phyloP scores from a whole-genome alignment of 345 rosid species.

The Sonneratia caseolaris region DNA sequence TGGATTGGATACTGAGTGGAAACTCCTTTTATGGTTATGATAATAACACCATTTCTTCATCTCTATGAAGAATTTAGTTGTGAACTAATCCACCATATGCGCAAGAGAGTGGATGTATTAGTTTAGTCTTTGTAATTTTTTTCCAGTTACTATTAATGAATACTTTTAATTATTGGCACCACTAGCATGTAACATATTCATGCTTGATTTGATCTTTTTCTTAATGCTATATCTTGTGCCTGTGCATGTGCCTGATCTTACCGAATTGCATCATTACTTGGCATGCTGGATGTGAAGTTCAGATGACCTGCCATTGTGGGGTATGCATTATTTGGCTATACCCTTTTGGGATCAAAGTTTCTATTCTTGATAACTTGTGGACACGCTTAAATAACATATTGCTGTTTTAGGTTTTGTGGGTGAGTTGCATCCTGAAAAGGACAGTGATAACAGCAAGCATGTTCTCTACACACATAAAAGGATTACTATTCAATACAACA shows the following conservation, averaged over 20 bases:
- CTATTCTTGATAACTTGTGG: not conserved
- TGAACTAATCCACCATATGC: not conserved
- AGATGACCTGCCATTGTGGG: conserved; percentile 95
- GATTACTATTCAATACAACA: conserved; percentile 52
- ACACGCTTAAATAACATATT: not conserved
- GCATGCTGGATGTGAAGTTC: conserved; percentile 28
- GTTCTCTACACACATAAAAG: conserved; percentile 76
- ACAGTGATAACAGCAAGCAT: conserved; percentile 59
- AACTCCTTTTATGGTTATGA: not conserved
- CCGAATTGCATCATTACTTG: conserved; percentile 13
- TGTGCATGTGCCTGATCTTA: conserved; percentile 6
- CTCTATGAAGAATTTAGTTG: not conserved
- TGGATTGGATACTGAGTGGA: not conserved
- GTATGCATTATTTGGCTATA: conserved; percentile 29
- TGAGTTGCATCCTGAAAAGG: conserved; percentile 70
- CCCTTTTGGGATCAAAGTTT: not conserved
- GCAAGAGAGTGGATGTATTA: not conserved
- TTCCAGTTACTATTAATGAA: not conserved
- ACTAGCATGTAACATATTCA: not conserved
- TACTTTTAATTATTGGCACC: not conserved
- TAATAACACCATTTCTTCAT: not conserved
- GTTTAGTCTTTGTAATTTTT: not conserved
- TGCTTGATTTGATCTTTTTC: not conserved
- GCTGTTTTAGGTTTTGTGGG: conserved; percentile 69
- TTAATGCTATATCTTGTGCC: not conserved